Evolutionary conservation across 2,329 filamentous ascomycete species (phyloP).

Genomic region (Diaporthe velutina): DNA sequence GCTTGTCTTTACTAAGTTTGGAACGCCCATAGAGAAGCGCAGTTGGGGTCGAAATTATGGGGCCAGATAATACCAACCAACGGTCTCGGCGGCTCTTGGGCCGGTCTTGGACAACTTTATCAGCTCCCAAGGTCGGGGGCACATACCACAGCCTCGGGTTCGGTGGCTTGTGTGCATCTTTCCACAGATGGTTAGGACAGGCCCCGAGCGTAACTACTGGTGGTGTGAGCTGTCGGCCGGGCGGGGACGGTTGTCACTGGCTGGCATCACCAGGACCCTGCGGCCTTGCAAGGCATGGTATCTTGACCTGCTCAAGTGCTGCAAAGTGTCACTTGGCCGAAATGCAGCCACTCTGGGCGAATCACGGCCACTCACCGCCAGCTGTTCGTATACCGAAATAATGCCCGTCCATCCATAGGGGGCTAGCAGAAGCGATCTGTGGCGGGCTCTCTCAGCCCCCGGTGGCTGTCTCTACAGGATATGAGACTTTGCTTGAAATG

Average conservation of each 20-base stretch:
- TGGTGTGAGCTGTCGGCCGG: slow-evolving; percentile 1
- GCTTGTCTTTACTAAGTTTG: slow-evolving; percentile 26
- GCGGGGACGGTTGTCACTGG: not conserved
- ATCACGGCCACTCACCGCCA: slow-evolving; percentile 11
- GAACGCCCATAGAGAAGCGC: slow-evolving; percentile 2
- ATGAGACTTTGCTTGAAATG: not conserved
- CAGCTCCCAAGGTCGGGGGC: not conserved
- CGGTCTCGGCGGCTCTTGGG: slow-evolving; percentile 5
- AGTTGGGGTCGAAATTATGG: slow-evolving; percentile 3
- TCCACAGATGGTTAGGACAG: no score
- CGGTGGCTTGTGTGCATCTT: not conserved
- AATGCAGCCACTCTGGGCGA: slow-evolving; percentile 19
- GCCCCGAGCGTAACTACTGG: not conserved
- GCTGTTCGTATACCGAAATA: slow-evolving; percentile 28
- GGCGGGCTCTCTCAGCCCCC: slow-evolving; percentile 11
- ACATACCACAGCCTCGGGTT: slow-evolving; percentile 23
- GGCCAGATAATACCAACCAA: not conserved
- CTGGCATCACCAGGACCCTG: not conserved
- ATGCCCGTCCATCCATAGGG: not conserved
- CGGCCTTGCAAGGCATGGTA: slow-evolving; percentile 9
- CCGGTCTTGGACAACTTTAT: not conserved
- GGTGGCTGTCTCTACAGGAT: not conserved
- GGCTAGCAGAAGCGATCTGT: not conserved
- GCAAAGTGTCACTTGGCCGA: slow-evolving; percentile 7
- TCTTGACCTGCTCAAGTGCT: slow-evolving; percentile 15